Evolutionary conservation across 192 early-diverging fungal species (phyloP).

Genomic region (Jimgerdemannia lactiflua): DNA sequence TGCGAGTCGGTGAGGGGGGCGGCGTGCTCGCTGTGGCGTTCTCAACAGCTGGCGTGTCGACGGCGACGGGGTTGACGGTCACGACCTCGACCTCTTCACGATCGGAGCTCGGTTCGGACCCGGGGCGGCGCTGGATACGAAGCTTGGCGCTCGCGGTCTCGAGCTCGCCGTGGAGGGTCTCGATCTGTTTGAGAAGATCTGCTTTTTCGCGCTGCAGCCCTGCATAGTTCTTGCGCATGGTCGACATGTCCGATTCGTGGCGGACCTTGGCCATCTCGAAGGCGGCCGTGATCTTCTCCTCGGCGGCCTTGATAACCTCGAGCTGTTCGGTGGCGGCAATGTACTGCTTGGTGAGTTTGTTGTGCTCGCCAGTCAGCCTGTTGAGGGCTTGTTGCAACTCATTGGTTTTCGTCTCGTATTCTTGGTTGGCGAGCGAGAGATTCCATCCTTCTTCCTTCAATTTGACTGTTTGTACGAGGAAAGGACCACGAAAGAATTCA

Average conservation of each 20-base stretch:
- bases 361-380: constrained; percentile 50
- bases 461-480: constrained; percentile 31
- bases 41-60: neutral
- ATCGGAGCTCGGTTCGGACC: neutral
- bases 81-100: neutral
- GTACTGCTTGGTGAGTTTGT: constrained; percentile 50
- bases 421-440: constrained; percentile 48
- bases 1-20: constrained; percentile 27
- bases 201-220: constrained; percentile 61
- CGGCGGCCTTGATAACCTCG: constrained; percentile 56
- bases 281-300: constrained; percentile 42
- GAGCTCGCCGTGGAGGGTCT: constrained; percentile 55
- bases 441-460: constrained; percentile 57
- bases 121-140: constrained; percentile 4
- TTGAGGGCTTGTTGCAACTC: constrained; percentile 42
- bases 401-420: constrained; percentile 34
- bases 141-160: constrained; percentile 26
- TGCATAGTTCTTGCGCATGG: constrained; percentile 49
- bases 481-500: neutral
- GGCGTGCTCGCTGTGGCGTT: neutral
- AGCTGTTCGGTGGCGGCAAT: constrained; percentile 49
- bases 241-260: constrained; percentile 61
- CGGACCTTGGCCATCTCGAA: constrained; percentile 48
- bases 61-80: neutral
- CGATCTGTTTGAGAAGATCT: constrained; percentile 48